Conservation (phyloP, 2,329 filamentous ascomycete species). For the Pseudogymnoascus sp. region DNA sequence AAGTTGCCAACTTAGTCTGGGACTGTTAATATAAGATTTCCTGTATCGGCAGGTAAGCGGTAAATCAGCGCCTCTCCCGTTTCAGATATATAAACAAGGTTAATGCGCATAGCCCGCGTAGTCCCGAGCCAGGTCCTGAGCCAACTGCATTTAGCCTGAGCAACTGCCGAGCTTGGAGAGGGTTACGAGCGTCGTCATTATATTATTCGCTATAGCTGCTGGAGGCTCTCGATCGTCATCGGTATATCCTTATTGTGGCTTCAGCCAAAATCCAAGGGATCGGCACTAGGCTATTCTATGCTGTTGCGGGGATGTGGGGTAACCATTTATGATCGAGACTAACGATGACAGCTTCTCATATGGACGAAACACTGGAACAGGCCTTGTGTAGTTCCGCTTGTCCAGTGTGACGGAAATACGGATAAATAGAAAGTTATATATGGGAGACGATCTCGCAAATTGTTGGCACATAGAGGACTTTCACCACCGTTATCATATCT, state of each 20-base stretch:
- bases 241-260: slow-evolving; percentile 8
- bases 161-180: neutral
- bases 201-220: neutral
- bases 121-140: neutral
- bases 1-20: neutral
- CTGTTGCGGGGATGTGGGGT: slow-evolving; percentile 4
- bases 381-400: neutral
- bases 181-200: neutral
- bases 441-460: neutral
- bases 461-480: neutral
- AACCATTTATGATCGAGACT: neutral
- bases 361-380: neutral
- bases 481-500: neutral
- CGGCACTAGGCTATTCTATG: neutral
- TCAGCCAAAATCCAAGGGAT: neutral
- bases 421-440: slow-evolving; percentile 6
- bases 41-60: neutral
- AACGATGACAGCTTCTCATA: neutral
- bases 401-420: neutral
- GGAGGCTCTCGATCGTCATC: neutral
- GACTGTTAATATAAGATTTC: neutral
- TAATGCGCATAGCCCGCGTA: neutral
- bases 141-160: neutral
- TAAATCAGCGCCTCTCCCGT: neutral
- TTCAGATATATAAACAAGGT: slow-evolving; percentile 3